Evolutionary conservation across 345 rosid genomes (phyloP), one percentile per base, ranked within the genome.

Genomic region (Lumnitzera littorea): DNA sequence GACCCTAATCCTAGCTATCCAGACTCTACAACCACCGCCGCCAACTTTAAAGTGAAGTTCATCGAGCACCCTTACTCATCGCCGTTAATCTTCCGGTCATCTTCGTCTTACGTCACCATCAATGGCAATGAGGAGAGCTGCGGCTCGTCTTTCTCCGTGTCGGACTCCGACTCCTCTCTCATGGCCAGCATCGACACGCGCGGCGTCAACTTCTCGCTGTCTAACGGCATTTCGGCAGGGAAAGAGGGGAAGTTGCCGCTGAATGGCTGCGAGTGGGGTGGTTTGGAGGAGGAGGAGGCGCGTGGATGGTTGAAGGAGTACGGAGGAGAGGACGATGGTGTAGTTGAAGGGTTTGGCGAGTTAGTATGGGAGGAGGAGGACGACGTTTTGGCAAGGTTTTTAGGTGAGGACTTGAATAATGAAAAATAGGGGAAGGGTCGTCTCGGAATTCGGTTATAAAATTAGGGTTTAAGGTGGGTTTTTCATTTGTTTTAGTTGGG

Each of bases 121-220:
- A 82, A 90, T 82, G 90, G 84, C 51, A 87, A 90, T 74, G 97
- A 90, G 56, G 95, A 90, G 76, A 85, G 76, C 67, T 90, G 95
- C 67, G 97, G 97, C 0, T 78, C 97, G 13, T 90, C 97, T 24
- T 90, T 81, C 51, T 85, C 97, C 6, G 91, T 82, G 53, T 66
- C 71, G 48, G 85, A 83, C 57, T 80, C 85, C n/a, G 85, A 83
- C 57, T 80, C 85, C n/a, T 79, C 89, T 11, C 78, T 74, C 29
- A 90, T 90, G 97, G 91, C 85, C 2, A 85, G 90, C 65, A 77
- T 90, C 55, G 95, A 90, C 74, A 74, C 69, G 41, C 58, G 79
- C 0, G 85, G 85, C 60, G 49, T 75, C 48, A 60, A 36, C 49
- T 68, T 64, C 14, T 51, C 51, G 11, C 50, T 12, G 51, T 49